Conservation (phyloP, 208 protist genomes). For the Trypanosoma platydactyli region DNA sequence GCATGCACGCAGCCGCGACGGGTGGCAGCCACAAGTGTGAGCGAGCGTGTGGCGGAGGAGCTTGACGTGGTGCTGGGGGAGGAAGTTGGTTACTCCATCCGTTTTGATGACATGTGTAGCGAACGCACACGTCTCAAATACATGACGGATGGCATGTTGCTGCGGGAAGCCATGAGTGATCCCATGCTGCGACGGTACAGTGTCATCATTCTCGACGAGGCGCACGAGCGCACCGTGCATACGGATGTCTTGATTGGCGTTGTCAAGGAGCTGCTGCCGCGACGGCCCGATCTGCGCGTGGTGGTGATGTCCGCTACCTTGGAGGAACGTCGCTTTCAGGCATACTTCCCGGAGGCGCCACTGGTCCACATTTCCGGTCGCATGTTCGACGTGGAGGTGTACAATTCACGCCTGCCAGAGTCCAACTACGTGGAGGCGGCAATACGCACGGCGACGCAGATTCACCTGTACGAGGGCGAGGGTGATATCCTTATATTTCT, state of each 20-base stretch:
- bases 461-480: conserved; percentile 95
- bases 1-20: conserved; percentile 98
- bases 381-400: conserved; percentile 93
- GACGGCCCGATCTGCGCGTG: conserved; percentile 92
- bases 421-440: conserved; percentile 97
- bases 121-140: conserved; percentile 97
- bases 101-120: conserved; percentile 97
- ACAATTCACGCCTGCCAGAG: conserved; percentile 87
- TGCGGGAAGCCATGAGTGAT: conserved; percentile 96
- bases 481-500: conserved; percentile 99
- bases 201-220: conserved; percentile 99
- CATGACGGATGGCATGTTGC: conserved; percentile 98
- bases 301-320: conserved; percentile 98
- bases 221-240: conserved; percentile 98
- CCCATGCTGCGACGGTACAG: conserved; percentile 90
- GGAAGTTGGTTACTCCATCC: conserved; percentile 98
- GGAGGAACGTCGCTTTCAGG: conserved; percentile 97
- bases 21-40: conserved; percentile 98
- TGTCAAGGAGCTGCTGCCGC: conserved; percentile 90
- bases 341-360: conserved; percentile 96
- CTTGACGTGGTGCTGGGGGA: conserved; percentile 95
- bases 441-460: conserved; percentile 97
- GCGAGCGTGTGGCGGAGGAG: conserved; percentile 98
- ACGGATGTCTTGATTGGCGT: conserved; percentile 99
- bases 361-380: conserved; percentile 98